These are phyloP conservation scores for Gaeumannomyces sp. DNA, from an alignment of 2,329 filamentous ascomycete genomes.

Conservation along the genomic window DNA sequence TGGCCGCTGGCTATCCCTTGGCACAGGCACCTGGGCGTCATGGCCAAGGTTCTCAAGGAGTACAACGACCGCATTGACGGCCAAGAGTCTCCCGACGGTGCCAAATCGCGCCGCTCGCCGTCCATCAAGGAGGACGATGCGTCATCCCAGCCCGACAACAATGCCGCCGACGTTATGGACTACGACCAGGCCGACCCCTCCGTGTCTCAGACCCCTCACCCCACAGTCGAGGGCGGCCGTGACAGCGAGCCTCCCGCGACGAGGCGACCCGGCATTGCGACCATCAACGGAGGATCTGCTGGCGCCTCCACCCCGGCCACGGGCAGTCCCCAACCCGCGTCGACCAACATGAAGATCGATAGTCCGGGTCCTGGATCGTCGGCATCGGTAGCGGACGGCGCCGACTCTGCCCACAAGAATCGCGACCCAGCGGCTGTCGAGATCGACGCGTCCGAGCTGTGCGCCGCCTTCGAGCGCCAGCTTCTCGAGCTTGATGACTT, in stretches of 20 bases:
- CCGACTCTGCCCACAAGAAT: conserved; percentile 1
- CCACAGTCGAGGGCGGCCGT: conserved; percentile 33
- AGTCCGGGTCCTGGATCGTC: conserved; percentile 7
- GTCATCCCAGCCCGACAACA: conserved; percentile 48
- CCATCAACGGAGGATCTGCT: conserved; percentile 52
- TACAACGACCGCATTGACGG: conserved; percentile 34
- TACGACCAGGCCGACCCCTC: conserved; percentile 41
- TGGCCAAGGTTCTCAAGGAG: conserved; percentile 54
- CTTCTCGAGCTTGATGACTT: conserved; percentile 55
- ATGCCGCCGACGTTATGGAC: conserved; percentile 48
- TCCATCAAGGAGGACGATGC: conserved; percentile 47
- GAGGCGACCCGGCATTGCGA: conserved; percentile 48
- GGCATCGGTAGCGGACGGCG: conserved; percentile 3
- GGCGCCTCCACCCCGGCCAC: conserved; percentile 41
- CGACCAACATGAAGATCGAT: conserved; percentile 19
- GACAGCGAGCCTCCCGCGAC: conserved; percentile 47
- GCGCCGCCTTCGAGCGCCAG: conserved; percentile 53
- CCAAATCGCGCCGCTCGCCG: conserved; percentile 26
- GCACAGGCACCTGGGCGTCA: conserved; percentile 54
- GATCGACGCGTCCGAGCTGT: conserved; percentile 35
- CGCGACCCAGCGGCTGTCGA: background rate
- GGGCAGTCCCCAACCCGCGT: conserved; percentile 31
- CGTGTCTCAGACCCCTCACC: conserved; percentile 26
- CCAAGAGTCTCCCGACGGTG: conserved; percentile 28
- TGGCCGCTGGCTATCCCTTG: conserved; percentile 55